Evolutionary conservation across 176 grass and related monocot species (phyloP), one percentile per base, ranked within the genome.

Genomic region (Aegilops speltoides): DNA sequence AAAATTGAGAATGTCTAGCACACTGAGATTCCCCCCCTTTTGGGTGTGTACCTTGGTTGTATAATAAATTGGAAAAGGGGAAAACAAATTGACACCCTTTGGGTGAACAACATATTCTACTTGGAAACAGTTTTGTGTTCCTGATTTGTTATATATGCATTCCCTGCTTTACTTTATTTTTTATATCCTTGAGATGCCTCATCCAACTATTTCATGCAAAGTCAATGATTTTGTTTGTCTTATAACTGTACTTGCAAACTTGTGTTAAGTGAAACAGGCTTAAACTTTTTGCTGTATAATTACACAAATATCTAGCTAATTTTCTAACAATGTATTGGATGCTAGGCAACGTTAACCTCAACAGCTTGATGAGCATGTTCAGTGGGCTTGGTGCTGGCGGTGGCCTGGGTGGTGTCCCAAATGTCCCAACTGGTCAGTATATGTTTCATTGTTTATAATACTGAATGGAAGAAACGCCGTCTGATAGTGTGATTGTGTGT

Each of bases 361-460:
- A 93, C 66, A 82, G 70, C 80, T 82, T 96, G 60, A 93, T 92
- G 94, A 96, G 87, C 78, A 88, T 96, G 86, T 88, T 96, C 77
- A 86, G 85, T 31, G 94, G 89, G 57, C 90, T 95, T 82, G 91
- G 91, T 23, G 83, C 89, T 73, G 94, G 89, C 50, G 91, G 91
- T 83, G 79, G 84, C 20, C 52, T 89, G 24, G 76, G 54, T 22
- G 54, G 59, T 87, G 78, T 83, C 59, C 76, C 86, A 67, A 64
- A 33, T 68, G 1, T 12, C 2, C 75, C 94, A 54, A 95, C 80
- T 87, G 91, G 94, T 96, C 0, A 48, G 68, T 76, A 17, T 69
- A 56, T 43, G 29, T 87, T 79, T 52, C 12, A 28, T 68, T 57
- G 14, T 40, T 23, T 9, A 29, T 57, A 46, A 67, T 57, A 20